Evolutionary conservation across 2,329 filamentous ascomycete species (phyloP).

Genomic region (Xenosphaeropsis pyriputrescens): DNA sequence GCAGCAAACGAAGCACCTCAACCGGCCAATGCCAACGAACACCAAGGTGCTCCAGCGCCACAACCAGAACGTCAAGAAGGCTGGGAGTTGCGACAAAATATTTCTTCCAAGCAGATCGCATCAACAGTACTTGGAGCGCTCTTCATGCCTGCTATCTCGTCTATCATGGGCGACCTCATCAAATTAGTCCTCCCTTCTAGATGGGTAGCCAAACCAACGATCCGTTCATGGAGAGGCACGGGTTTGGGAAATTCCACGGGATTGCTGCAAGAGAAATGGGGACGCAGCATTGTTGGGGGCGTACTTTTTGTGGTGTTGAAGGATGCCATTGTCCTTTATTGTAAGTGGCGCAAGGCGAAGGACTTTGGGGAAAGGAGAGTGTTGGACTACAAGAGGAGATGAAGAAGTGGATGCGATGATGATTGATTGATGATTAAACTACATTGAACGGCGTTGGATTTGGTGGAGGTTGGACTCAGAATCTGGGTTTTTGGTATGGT

Average conservation of each 20-base stretch:
- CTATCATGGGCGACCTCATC: slow-evolving; percentile 62
- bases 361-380: slow-evolving; percentile 38
- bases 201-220: slow-evolving; percentile 39
- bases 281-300: slow-evolving; percentile 75
- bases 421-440: too few relatives aligned
- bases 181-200: slow-evolving; percentile 50
- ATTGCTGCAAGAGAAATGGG: slow-evolving; percentile 74
- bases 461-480: too few relatives aligned
- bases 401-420: not conserved
- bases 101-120: slow-evolving; percentile 37
- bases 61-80: slow-evolving; percentile 1
- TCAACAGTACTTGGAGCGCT: slow-evolving; percentile 53
- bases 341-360: slow-evolving; percentile 46
- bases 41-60: slow-evolving; percentile 3
- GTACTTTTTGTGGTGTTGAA: slow-evolving; percentile 80
- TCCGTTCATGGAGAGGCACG: slow-evolving; percentile 2
- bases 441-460: too few relatives aligned
- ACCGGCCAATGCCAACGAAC: not conserved
- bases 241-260: slow-evolving; percentile 32
- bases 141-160: slow-evolving; percentile 70
- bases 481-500: too few relatives aligned
- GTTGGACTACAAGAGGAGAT: slow-evolving; percentile 10
- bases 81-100: slow-evolving; percentile 11
- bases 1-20: not conserved
- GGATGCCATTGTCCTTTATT: slow-evolving; percentile 44